Conservation (phyloP, 129 eudicot genomes). For the Mikania micrantha region DNA sequence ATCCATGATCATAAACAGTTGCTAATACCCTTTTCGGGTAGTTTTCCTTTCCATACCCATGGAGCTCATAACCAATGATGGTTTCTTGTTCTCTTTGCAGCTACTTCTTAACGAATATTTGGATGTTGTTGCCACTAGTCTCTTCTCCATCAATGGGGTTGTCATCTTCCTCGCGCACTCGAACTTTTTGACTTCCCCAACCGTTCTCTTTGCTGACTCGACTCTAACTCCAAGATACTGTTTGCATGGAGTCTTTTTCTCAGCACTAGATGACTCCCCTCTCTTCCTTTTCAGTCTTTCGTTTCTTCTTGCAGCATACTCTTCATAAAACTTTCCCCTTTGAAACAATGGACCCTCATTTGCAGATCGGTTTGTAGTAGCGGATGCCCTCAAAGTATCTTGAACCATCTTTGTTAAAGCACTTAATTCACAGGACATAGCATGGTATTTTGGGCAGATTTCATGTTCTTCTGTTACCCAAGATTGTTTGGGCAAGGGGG, state of each 20-base stretch:
- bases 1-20: slow-evolving; percentile 2
- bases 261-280: slow-evolving; percentile 34
- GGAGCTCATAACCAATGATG: slow-evolving; percentile 36
- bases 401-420: slow-evolving; percentile 61
- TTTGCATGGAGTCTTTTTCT: slow-evolving; percentile 47
- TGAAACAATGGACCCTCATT: slow-evolving; percentile 51
- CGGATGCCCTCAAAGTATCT: slow-evolving; percentile 26
- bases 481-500: slow-evolving; percentile 37
- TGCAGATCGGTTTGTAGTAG: slow-evolving; percentile 6
- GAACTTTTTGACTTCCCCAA: slow-evolving; percentile 34
- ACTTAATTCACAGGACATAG: slow-evolving; percentile 58
- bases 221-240: slow-evolving; percentile 66
- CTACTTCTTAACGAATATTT: slow-evolving; percentile 73
- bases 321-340: slow-evolving; percentile 78
- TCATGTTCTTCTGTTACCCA: slow-evolving; percentile 30
- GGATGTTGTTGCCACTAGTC: slow-evolving; percentile 23
- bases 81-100: slow-evolving; percentile 69
- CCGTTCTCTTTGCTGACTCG: slow-evolving; percentile 47
- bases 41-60: slow-evolving; percentile 28
- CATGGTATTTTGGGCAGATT: slow-evolving; percentile 50
- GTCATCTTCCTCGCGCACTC: slow-evolving; percentile 43
- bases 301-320: slow-evolving; percentile 64
- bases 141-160: slow-evolving; percentile 54
- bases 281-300: slow-evolving; percentile 72
- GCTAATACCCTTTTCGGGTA: slow-evolving; percentile 33